These are phyloP conservation scores for Thraustochytrium striatum DNA, from an alignment of 352 stramenopile species.

Conservation along the genomic window DNA sequence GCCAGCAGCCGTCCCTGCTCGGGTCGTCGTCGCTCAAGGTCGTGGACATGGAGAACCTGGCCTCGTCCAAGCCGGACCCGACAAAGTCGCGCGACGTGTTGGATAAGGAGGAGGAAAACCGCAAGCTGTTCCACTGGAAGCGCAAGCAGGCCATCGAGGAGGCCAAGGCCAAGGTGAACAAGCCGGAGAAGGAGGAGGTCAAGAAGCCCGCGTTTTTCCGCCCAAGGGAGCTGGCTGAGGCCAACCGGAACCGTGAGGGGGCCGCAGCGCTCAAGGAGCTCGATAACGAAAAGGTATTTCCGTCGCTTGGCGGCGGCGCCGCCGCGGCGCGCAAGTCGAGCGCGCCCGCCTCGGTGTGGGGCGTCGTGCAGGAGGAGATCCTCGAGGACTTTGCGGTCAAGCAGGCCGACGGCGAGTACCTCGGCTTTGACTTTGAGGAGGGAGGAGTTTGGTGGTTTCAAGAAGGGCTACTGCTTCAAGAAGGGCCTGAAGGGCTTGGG, in stretches of 20 bases:
- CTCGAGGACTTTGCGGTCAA: conserved; percentile 13
- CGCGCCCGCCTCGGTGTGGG: background rate
- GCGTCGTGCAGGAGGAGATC: conserved; percentile 8
- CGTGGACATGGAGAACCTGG: conserved; percentile 18
- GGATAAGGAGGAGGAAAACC: conserved; percentile 32
- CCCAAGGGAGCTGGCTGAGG: conserved; percentile 11
- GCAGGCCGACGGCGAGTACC: conserved; percentile 42
- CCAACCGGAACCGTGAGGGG: background rate
- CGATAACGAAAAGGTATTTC: conserved; percentile 35
- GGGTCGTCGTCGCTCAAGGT: background rate
- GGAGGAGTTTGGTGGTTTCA: conserved; percentile 12
- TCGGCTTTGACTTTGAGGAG: conserved; percentile 11
- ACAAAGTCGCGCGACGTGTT: conserved; percentile 21
- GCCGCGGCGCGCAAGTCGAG: background rate
- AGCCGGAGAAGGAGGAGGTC: background rate
- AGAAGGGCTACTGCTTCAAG: conserved; percentile 39
- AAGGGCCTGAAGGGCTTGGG: background rate
- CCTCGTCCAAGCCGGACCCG: background rate
- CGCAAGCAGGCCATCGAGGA: conserved; percentile 1
- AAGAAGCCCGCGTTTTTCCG: conserved; percentile 35
- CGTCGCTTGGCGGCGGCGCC: background rate
- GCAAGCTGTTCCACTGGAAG: conserved; percentile 15
- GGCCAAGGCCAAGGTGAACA: background rate
- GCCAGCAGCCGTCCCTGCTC: background rate
- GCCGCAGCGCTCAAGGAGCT: conserved; percentile 37